Conservation (phyloP, 2,329 filamentous ascomycete species). For the Monilinia fructigena region DNA sequence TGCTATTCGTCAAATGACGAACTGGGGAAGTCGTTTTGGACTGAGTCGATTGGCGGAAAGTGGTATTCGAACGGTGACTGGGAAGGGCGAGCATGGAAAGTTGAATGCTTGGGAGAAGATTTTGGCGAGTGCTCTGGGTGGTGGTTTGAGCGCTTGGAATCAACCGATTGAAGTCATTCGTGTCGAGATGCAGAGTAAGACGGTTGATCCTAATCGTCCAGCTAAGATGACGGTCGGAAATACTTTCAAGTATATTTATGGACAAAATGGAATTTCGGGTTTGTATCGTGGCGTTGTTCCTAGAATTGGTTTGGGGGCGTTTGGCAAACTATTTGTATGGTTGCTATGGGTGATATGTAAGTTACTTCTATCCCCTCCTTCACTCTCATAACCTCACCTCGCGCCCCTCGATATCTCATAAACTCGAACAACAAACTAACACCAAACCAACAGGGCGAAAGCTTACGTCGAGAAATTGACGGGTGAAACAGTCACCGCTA, state of each 20-base stretch:
- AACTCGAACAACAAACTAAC: constrained; percentile 24
- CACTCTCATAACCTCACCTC: not conserved
- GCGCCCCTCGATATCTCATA: too few relatives aligned
- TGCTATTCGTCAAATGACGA: constrained; percentile 97
- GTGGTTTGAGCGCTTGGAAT: constrained; percentile 96
- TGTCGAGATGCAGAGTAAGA: constrained; percentile 99
- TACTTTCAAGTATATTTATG: constrained; percentile 83
- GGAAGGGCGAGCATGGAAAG: constrained; percentile 78
- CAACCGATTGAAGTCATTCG: constrained; percentile 99
- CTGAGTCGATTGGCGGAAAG: constrained; percentile 87
- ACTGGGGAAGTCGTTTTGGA: constrained; percentile 97
- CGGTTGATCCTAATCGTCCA: constrained; percentile 91
- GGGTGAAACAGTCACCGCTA: constrained; percentile 62
- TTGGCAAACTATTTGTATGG: constrained; percentile 99
- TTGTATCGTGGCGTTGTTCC: constrained; percentile 95
- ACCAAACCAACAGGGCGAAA: constrained; percentile 56
- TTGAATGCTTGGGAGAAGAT: constrained; percentile 84
- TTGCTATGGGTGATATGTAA: constrained; percentile 96
- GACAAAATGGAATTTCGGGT: constrained; percentile 81
- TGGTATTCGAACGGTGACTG: constrained; percentile 74
- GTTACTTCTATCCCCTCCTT: constrained; percentile 41
- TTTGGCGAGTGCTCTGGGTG: constrained; percentile 78
- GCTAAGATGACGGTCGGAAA: constrained; percentile 99
- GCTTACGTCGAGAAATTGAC: constrained; percentile 65
- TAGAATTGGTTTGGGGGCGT: constrained; percentile 91